Evolutionary conservation across 352 stramenopile species (phyloP).

Genomic region (Globisporangium echinulatum): DNA sequence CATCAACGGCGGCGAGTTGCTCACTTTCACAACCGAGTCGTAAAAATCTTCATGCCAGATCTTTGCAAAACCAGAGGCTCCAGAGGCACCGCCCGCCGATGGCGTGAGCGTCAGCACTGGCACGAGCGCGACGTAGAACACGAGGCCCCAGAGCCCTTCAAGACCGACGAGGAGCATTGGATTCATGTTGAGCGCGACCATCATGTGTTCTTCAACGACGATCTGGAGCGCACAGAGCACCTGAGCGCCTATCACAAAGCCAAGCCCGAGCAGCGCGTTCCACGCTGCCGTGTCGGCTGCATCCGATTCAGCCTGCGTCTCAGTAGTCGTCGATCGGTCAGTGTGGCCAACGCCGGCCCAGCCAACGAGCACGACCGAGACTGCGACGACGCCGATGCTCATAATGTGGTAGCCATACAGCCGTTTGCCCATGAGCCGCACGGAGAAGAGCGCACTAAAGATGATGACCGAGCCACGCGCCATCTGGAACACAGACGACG

Average conservation of each 20-base stretch:
- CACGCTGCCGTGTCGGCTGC: slow-evolving; percentile 14
- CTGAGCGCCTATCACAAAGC: slow-evolving; percentile 75
- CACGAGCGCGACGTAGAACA: slow-evolving; percentile 67
- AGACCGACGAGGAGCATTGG: slow-evolving; percentile 84
- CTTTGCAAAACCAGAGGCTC: slow-evolving; percentile 35
- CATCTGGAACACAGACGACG: slow-evolving; percentile 89
- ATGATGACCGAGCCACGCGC: slow-evolving; percentile 87
- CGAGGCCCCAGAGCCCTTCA: slow-evolving; percentile 84
- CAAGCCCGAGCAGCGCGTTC: slow-evolving; percentile 64
- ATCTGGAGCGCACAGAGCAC: slow-evolving; percentile 85
- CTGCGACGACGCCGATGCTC: slow-evolving; percentile 71
- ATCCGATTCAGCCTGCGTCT: slow-evolving; percentile 8
- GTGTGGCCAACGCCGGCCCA: slow-evolving; percentile 52
- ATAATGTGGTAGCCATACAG: slow-evolving; percentile 82
- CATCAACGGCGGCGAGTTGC: slow-evolving; percentile 56
- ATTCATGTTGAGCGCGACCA: slow-evolving; percentile 73
- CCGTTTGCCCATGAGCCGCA: slow-evolving; percentile 76
- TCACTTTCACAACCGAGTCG: slow-evolving; percentile 72
- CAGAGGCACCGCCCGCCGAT: not conserved
- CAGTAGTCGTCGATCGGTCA: not conserved
- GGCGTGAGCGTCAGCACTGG: slow-evolving; percentile 65
- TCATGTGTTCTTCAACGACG: slow-evolving; percentile 87
- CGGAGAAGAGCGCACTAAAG: slow-evolving; percentile 85
- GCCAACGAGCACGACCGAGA: slow-evolving; percentile 62
- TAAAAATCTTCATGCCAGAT: slow-evolving; percentile 82